Percentiles rank a stretch among this genome's conserved stretches.
Conservation (phyloP, 1,284 basidiomycete species). For the Leccinum griseonigrum region DNA sequence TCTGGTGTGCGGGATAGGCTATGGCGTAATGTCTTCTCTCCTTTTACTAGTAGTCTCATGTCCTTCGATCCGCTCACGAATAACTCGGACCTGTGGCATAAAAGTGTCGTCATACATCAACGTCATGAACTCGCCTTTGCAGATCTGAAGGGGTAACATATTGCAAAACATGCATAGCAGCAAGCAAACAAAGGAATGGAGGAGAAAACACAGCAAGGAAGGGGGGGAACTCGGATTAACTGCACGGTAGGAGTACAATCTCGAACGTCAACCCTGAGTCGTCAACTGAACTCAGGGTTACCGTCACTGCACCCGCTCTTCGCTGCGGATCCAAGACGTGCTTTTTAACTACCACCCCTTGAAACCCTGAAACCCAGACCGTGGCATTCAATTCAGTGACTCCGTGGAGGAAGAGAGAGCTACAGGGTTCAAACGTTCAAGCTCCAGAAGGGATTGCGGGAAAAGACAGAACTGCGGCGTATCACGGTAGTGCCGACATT, state of each 20-base stretch:
- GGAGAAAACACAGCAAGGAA: slow-evolving; percentile 42
- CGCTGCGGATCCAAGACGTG: neutral
- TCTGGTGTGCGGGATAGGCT: neutral
- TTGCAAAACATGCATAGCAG: slow-evolving; percentile 39
- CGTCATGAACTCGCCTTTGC: neutral
- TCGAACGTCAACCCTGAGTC: slow-evolving; percentile 53
- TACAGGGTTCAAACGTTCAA: slow-evolving; percentile 55
- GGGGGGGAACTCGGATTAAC: slow-evolving; percentile 49
- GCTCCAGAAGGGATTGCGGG: slow-evolving; percentile 58
- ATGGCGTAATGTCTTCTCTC: neutral
- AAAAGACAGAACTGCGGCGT: slow-evolving; percentile 24
- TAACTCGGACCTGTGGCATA: neutral
- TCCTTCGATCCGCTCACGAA: neutral
- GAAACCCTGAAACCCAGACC: slow-evolving; percentile 59
- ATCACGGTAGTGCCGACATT: slow-evolving; percentile 8
- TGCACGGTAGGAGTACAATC: slow-evolving; percentile 58
- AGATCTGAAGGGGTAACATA: neutral
- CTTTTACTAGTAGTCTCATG: neutral
- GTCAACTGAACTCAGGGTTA: slow-evolving; percentile 62
- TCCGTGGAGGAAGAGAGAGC: slow-evolving; percentile 50
- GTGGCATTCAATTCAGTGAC: neutral
- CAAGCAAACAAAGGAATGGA: slow-evolving; percentile 40
- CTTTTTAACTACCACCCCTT: slow-evolving; percentile 56
- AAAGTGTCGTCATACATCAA: neutral
- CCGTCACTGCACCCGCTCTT: slow-evolving; percentile 22